Conservation (phyloP, 768 basidiomycete species). For the Panellus pusillus region DNA sequence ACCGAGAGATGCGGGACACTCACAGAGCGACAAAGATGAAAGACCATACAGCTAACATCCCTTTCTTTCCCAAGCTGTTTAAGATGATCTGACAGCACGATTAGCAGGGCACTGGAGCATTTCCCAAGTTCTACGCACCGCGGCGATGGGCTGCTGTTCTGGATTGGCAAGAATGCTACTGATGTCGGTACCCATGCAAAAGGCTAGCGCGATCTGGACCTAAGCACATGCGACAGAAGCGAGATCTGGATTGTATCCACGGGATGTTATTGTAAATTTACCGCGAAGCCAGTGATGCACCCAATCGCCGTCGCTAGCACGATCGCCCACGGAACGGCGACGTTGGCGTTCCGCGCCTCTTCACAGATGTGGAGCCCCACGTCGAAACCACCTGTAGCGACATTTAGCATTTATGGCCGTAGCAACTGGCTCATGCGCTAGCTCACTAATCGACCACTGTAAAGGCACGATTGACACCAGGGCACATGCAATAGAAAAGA, state of each 20-base stretch:
- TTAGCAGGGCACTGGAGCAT: neutral
- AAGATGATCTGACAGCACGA: conserved; percentile 35
- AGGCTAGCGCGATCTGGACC: conserved; percentile 53
- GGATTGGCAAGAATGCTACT: conserved; percentile 28
- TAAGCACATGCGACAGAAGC: neutral
- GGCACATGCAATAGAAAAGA: neutral
- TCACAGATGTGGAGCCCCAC: conserved; percentile 33
- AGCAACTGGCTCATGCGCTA: neutral
- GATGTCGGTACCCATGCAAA: conserved; percentile 57
- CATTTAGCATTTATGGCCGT: neutral
- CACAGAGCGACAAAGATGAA: conserved; percentile 51
- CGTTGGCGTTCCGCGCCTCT: conserved; percentile 52
- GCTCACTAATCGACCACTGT: conserved; percentile 6
- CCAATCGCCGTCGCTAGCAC: conserved; percentile 46
- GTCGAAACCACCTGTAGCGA: conserved; percentile 41
- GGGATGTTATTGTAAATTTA: too few species aligned
- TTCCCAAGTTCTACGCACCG: conserved; percentile 21
- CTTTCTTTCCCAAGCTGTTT: conserved; percentile 46
- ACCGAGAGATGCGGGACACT: conserved; percentile 12
- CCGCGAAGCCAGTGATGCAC: conserved; percentile 41
- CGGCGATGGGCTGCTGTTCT: conserved; percentile 39
- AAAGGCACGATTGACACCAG: neutral
- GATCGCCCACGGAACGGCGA: conserved; percentile 60
- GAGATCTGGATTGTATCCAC: conserved; percentile 11
- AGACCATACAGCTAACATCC: conserved; percentile 56